Evolutionary conservation across 495 filamentous ascomycete species (phyloP), one percentile per base, ranked within the genome.

Genomic region (Aspergillus sparsus): DNA sequence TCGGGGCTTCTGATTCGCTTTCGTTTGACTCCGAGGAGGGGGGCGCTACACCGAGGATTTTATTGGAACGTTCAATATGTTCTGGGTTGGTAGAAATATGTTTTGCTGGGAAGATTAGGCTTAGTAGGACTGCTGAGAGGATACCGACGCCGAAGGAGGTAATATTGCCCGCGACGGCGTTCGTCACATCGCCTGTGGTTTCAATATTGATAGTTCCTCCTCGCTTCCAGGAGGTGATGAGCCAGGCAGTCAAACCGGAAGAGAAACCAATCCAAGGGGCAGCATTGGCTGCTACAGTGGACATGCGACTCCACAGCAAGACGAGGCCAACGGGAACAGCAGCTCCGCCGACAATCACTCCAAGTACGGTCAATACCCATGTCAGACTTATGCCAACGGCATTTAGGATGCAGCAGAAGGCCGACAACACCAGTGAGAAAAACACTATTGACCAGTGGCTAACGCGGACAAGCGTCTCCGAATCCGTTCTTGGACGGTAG

Each of bases 361-460:
- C 80, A 49, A 81, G 69, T 3, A 76, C 69, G 1, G 75, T 74
- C 35, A 83, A 64, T 1, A 80, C 61, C 78, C 79, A 82, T 10
- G 74, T 77, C 3, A 82, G 63, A 57, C 74, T 75, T 33, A 82
- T 63, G 9, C 74, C 73, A 12, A 70, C 72, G 8, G 68, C 75
- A 55, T 80, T 80, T 37, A 76, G 68, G 32, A 79, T 70, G 58
- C 70, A 76, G 64, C 71, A 74, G 57, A 80, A 77, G 2, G 70
- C 60, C 32, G 79, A 77, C 31, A 83, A 72, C 21, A 82, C 69
- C 6, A 84, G 21, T 9, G 72, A 78, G 62, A 79, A 86, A 18
- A 78, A 15, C 7, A 73, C 66, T 51, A 86, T 78, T 33, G 69
- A 70, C 53, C 67, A 67, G 64, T 84, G 82, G 52, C 74, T 78